Evolutionary conservation across 108 stramenopile genomes (phyloP).

Genomic region (Cyclotella atomus): DNA sequence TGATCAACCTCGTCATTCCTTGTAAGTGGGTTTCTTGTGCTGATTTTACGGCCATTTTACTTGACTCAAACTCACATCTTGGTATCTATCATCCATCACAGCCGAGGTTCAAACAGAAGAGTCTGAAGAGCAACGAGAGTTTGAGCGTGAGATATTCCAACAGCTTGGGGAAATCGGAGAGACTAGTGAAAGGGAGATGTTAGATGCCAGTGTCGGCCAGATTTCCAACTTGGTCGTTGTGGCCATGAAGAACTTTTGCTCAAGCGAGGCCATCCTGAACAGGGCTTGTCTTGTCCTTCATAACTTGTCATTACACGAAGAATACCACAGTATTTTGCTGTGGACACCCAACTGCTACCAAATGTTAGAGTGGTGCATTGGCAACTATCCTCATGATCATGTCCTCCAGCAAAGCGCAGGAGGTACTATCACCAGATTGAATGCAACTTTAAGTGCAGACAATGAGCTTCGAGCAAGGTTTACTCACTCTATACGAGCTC

Average conservation of each 20-base stretch:
- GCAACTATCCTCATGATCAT: constrained; percentile 83
- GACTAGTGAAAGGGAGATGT: constrained; percentile 69
- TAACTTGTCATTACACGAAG: constrained; percentile 85
- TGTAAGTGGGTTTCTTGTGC: constrained; percentile 43
- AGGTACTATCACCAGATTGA: constrained; percentile 80
- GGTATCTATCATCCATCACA: no score
- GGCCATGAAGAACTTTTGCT: constrained; percentile 90
- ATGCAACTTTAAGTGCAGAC: constrained; percentile 53
- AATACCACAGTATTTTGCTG: constrained; percentile 77
- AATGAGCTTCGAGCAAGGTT: constrained; percentile 47
- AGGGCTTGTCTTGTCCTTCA: constrained; percentile 93
- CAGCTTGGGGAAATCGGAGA: constrained; percentile 53
- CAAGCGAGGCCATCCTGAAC: constrained; percentile 88
- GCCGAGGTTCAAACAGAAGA: constrained; percentile 51
- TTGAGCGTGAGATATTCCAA: constrained; percentile 47
- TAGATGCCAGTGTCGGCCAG: constrained; percentile 76
- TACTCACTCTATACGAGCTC: constrained; percentile 41
- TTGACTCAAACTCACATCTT: background rate
- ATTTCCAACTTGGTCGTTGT: constrained; percentile 78
- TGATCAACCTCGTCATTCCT: constrained; percentile 94
- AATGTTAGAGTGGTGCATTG: constrained; percentile 88
- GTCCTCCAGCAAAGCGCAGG: constrained; percentile 86
- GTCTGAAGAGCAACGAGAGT: constrained; percentile 42
- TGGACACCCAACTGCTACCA: constrained; percentile 87
- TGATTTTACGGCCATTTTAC: background rate